phyloP scores from a whole-genome alignment of 1,284 basidiomycete species.

The Pseudozyma pruni region DNA sequence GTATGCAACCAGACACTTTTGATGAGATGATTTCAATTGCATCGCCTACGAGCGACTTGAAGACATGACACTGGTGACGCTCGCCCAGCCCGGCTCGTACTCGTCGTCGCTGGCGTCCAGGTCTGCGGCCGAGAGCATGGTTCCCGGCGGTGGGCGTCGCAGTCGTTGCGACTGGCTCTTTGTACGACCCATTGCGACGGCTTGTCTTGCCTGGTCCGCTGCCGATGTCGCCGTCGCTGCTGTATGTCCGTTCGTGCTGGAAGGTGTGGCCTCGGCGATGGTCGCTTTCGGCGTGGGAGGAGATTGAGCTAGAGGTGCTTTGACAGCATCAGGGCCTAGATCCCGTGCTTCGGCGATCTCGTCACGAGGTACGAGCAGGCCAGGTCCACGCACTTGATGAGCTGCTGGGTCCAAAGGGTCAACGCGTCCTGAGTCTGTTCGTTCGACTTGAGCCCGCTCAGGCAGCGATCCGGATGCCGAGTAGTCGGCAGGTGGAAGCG shows the following conservation, averaged over 20 bases:
- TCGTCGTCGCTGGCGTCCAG: constrained; percentile 64
- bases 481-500: constrained; percentile 29
- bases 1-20: no score
- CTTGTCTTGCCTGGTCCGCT: constrained; percentile 39
- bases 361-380: constrained; percentile 48
- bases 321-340: constrained; percentile 31
- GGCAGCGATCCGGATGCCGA: constrained; percentile 29
- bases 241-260: constrained; percentile 14
- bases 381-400: constrained; percentile 47
- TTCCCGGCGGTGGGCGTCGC: constrained; percentile 56
- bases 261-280: neutral
- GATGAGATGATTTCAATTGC: constrained; percentile 1
- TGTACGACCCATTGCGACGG: constrained; percentile 45
- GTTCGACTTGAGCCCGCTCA: constrained; percentile 43
- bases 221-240: constrained; percentile 10
- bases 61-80: constrained; percentile 55
- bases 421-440: constrained; percentile 50
- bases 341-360: constrained; percentile 46
- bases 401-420: constrained; percentile 50
- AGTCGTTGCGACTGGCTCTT: constrained; percentile 53
- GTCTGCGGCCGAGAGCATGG: constrained; percentile 55
- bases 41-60: constrained; percentile 29
- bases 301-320: constrained; percentile 24
- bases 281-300: constrained; percentile 4
- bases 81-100: constrained; percentile 63